phyloP scores from a whole-genome alignment of 306 rosid species.

The Pterocarpus santalinus region DNA sequence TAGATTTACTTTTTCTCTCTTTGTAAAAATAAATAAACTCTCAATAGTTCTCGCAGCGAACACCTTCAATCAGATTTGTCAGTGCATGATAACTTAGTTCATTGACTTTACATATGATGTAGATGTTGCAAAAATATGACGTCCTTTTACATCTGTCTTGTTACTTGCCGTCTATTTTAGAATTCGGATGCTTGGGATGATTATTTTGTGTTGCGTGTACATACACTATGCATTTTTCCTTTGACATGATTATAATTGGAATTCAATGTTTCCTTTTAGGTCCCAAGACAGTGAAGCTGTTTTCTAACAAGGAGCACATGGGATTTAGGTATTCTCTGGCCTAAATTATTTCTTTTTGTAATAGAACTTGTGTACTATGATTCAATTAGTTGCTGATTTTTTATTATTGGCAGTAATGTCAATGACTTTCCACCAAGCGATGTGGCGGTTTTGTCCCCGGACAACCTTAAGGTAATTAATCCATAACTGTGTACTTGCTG shows the following conservation, averaged over 20 bases:
- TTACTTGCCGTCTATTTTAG: conserved; percentile 21
- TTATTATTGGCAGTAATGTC: conserved; percentile 78
- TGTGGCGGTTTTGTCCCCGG: conserved; percentile 70
- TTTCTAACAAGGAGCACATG: conserved; percentile 97
- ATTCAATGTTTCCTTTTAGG: conserved; percentile 64
- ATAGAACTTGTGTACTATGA: conserved; percentile 12
- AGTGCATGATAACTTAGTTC: not conserved
- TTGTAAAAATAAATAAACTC: not conserved
- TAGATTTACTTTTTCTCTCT: not conserved
- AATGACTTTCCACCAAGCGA: conserved; percentile 90
- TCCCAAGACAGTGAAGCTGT: conserved; percentile 93
- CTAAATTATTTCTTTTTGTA: conserved; percentile 24
- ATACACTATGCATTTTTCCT: not conserved
- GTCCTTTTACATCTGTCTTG: not conserved
- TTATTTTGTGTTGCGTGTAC: not conserved
- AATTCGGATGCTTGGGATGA: conserved; percentile 20
- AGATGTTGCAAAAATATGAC: not conserved
- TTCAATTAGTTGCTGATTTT: conserved; percentile 44
- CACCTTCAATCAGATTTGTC: not conserved
- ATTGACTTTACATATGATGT: not conserved
- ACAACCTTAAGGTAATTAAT: conserved; percentile 70
- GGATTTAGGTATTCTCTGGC: conserved; percentile 81
- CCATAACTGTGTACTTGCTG: conserved; percentile 13
- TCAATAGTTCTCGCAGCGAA: not conserved
- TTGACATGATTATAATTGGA: conserved; percentile 36